Conservation (phyloP, 2,329 filamentous ascomycete species). For the Sclerotinia spermophila region DNA sequence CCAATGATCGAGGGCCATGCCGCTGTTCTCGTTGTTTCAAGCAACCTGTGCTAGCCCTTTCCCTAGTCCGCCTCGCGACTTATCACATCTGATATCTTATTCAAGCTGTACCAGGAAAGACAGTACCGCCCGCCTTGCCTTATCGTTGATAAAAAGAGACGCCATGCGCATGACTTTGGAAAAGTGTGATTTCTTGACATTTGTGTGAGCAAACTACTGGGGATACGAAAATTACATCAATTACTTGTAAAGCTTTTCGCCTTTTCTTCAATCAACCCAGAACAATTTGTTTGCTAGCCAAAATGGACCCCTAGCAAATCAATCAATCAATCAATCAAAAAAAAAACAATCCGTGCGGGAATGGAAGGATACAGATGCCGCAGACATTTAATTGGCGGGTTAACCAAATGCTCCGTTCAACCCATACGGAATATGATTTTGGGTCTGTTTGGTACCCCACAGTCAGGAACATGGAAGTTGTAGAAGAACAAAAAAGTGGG, state of each 20-base stretch:
- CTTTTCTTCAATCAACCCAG: background rate
- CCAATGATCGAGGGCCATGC: slow-evolving; percentile 18
- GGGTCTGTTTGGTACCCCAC: background rate
- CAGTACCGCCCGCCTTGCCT: slow-evolving; percentile 5
- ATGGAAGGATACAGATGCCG: slow-evolving; percentile 17
- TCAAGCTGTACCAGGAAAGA: slow-evolving; percentile 1
- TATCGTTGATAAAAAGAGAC: background rate
- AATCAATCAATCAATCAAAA: slow-evolving; percentile 11
- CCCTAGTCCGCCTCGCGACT: background rate
- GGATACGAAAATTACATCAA: background rate
- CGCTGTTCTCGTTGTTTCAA: slow-evolving; percentile 18
- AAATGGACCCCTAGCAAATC: background rate
- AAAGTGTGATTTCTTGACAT: background rate
- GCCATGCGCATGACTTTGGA: slow-evolving; percentile 10
- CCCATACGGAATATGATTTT: background rate
- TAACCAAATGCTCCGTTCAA: background rate
- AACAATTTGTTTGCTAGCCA: slow-evolving; percentile 10
- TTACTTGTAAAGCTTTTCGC: slow-evolving; percentile 5
- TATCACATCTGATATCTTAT: slow-evolving; percentile 13
- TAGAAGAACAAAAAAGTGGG: slow-evolving; percentile 11
- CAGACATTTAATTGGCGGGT: slow-evolving; percentile 10
- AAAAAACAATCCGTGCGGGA: background rate
- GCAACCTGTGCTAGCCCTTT: slow-evolving; percentile 1
- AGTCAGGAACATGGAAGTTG: background rate
- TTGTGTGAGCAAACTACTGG: background rate